These are phyloP conservation scores for Chimonanthus praecox DNA, from an alignment of 164 flowering plant genomes.

Conservation along the genomic window DNA sequence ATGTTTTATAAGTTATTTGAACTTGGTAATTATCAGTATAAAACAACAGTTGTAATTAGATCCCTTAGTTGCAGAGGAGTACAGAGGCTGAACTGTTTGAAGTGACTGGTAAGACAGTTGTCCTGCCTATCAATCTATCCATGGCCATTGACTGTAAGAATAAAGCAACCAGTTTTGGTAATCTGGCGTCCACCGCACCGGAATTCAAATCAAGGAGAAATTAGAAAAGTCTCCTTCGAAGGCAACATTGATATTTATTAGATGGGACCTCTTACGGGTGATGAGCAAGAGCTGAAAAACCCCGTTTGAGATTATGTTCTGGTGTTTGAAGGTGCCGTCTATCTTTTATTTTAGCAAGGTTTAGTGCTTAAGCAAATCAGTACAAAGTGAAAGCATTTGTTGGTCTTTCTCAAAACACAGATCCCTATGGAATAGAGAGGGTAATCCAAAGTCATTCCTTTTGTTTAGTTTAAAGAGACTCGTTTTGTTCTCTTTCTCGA, in stretches of 20 bases:
- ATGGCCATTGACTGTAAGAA: slow-evolving; percentile 27
- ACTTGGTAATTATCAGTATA: slow-evolving; percentile 6
- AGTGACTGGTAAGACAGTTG: slow-evolving; percentile 61
- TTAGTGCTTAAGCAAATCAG: slow-evolving; percentile 9
- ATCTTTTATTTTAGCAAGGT: slow-evolving; percentile 19
- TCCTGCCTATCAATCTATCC: slow-evolving; percentile 44
- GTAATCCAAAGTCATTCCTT: slow-evolving; percentile 60
- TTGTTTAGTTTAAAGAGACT: slow-evolving; percentile 62
- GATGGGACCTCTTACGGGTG: not conserved
- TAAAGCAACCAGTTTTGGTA: slow-evolving; percentile 19
- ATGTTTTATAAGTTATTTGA: slow-evolving; percentile 1
- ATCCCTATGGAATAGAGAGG: slow-evolving; percentile 75
- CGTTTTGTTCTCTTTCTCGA: slow-evolving; percentile 30
- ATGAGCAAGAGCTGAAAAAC: not conserved
- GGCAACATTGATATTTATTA: slow-evolving; percentile 1
- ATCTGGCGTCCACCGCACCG: slow-evolving; percentile 13
- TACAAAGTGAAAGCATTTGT: slow-evolving; percentile 14
- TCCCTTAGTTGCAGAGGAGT: slow-evolving; percentile 23
- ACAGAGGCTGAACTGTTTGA: slow-evolving; percentile 44
- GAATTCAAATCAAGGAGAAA: slow-evolving; percentile 9
- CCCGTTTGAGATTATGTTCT: slow-evolving; percentile 3
- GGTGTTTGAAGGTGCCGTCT: slow-evolving; percentile 11
- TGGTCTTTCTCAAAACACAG: slow-evolving; percentile 63
- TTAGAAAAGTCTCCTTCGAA: slow-evolving; percentile 2
- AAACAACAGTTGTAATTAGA: slow-evolving; percentile 14